Conservation (phyloP, 1,284 basidiomycete genomes). For the Neotropicomus parvogracilis region DNA sequence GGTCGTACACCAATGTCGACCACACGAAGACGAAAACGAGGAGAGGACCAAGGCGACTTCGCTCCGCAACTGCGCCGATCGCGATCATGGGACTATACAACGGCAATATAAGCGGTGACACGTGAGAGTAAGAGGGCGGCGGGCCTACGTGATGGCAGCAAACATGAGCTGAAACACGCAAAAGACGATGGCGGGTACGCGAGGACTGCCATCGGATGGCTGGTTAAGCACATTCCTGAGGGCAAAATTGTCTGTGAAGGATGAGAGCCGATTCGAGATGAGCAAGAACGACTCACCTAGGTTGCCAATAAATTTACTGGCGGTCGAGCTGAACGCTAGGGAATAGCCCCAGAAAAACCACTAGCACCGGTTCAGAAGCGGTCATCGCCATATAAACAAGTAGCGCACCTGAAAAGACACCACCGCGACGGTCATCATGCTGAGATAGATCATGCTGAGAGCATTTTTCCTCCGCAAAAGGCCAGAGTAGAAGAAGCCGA, state of each 20-base stretch:
- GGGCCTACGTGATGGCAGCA: slow-evolving; percentile 71
- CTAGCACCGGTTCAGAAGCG: slow-evolving; percentile 29
- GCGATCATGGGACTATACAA: slow-evolving; percentile 69
- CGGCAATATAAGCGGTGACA: background rate
- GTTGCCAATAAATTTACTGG: slow-evolving; percentile 58
- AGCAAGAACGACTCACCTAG: slow-evolving; percentile 41
- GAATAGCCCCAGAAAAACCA: slow-evolving; percentile 79
- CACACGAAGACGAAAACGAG: slow-evolving; percentile 90
- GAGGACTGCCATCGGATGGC: slow-evolving; percentile 68
- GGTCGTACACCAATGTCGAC: slow-evolving; percentile 92
- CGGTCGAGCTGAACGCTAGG: slow-evolving; percentile 65
- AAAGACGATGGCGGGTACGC: slow-evolving; percentile 83
- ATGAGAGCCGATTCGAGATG: slow-evolving; percentile 7
- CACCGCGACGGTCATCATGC: slow-evolving; percentile 72
- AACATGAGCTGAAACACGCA: slow-evolving; percentile 91
- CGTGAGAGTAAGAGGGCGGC: background rate
- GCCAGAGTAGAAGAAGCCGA: slow-evolving; percentile 91
- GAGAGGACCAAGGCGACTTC: slow-evolving; percentile 81
- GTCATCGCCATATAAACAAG: background rate
- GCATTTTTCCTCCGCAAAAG: slow-evolving; percentile 85
- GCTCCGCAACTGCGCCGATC: slow-evolving; percentile 90
- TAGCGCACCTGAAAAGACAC: slow-evolving; percentile 68
- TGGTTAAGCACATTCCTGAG: slow-evolving; percentile 77
- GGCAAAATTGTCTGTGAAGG: slow-evolving; percentile 67
- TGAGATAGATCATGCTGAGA: slow-evolving; percentile 87